phyloP scores from a whole-genome alignment of 305 asterid species.

The Andrographis paniculata region DNA sequence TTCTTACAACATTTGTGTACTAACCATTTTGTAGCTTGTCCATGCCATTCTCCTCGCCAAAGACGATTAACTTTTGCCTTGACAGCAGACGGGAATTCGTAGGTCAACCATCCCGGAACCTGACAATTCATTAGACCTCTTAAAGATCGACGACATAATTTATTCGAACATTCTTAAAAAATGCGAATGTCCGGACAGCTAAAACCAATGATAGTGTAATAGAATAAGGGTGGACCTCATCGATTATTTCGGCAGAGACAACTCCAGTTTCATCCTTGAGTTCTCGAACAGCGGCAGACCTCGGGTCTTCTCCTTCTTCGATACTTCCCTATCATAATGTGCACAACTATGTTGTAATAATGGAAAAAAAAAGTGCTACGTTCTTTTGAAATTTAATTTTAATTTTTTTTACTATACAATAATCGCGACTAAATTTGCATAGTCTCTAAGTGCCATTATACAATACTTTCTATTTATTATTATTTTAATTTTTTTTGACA shows the following conservation, averaged over 20 bases:
- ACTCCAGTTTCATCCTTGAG: constrained; percentile 92
- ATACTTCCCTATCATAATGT: constrained; percentile 59
- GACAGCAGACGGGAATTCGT: constrained; percentile 91
- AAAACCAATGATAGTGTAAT: constrained; percentile 1
- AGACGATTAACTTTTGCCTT: constrained; percentile 93
- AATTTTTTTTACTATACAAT: no score
- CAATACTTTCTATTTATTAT: no score
- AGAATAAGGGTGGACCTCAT: constrained; percentile 47
- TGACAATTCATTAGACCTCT: constrained; percentile 25
- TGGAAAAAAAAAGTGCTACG: no score
- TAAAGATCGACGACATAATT: neutral
- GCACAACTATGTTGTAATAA: no score
- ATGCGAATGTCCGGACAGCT: neutral
- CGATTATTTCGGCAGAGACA: constrained; percentile 74
- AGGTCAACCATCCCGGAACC: constrained; percentile 89
- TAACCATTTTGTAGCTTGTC: constrained; percentile 96
- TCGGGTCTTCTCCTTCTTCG: constrained; percentile 95
- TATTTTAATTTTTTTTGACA: no score
- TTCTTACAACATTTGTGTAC: constrained; percentile 16
- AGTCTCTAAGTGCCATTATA: no score
- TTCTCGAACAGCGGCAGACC: constrained; percentile 86
- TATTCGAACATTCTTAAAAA: no score
- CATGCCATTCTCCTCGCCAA: constrained; percentile 99
- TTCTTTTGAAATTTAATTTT: no score
- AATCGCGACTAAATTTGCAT: no score